These are phyloP conservation scores for Bacidia rubella DNA, from an alignment of 495 filamentous ascomycete species.

Conservation along the genomic window DNA sequence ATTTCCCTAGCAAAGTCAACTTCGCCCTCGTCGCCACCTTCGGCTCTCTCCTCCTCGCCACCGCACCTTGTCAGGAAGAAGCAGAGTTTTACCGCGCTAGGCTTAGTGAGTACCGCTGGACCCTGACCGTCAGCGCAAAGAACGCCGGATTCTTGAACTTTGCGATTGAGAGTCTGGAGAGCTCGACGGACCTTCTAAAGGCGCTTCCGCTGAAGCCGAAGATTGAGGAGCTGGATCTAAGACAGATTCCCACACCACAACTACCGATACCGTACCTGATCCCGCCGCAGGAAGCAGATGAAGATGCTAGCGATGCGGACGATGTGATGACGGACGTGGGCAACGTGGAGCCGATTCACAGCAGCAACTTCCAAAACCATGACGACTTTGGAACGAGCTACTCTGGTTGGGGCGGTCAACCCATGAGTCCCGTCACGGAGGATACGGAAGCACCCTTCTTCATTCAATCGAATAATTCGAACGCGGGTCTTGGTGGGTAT, in stretches of 20 bases:
- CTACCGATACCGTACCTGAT: slow-evolving; percentile 12
- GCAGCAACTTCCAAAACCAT: not conserved
- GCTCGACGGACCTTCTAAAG: slow-evolving; percentile 31
- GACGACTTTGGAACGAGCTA: not conserved
- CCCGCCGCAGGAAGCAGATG: slow-evolving; percentile 11
- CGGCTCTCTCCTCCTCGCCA: slow-evolving; percentile 65
- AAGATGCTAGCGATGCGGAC: slow-evolving; percentile 11
- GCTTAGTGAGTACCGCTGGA: slow-evolving; percentile 87
- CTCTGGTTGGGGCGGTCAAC: not conserved
- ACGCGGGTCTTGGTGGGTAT: not conserved
- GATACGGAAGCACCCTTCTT: slow-evolving; percentile 4
- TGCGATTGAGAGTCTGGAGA: slow-evolving; percentile 36
- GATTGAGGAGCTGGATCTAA: slow-evolving; percentile 29
- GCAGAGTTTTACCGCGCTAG: slow-evolving; percentile 87
- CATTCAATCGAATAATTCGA: slow-evolving; percentile 2
- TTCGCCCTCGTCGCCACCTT: slow-evolving; percentile 44
- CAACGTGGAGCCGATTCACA: not conserved
- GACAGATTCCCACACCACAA: slow-evolving; percentile 9
- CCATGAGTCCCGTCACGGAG: slow-evolving; percentile 2
- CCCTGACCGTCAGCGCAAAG: slow-evolving; percentile 69
- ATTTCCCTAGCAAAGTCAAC: slow-evolving; percentile 37
- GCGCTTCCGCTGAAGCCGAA: slow-evolving; percentile 35
- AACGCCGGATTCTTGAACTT: slow-evolving; percentile 56
- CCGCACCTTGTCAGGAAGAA: slow-evolving; percentile 74
- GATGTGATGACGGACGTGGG: slow-evolving; percentile 2